These are phyloP conservation scores for Microcyclospora tardicrescens DNA, from an alignment of 2,329 filamentous ascomycete genomes.

Conservation along the genomic window DNA sequence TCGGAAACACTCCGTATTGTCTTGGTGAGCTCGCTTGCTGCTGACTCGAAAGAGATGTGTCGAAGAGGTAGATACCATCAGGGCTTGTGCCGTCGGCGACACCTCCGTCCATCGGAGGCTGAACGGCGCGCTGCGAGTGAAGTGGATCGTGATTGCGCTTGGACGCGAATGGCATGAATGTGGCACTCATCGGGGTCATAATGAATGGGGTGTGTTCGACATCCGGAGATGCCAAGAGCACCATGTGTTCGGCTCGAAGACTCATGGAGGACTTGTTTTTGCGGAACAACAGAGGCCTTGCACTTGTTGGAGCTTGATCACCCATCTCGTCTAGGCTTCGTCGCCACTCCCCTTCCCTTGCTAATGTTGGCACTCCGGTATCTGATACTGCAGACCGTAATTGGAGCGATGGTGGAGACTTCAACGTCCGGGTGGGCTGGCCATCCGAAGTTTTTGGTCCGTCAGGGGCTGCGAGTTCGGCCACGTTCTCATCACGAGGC, in stretches of 20 bases:
- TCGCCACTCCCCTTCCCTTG: conserved; percentile 9
- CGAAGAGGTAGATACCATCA: conserved; percentile 70
- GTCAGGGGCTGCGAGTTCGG: conserved; percentile 8
- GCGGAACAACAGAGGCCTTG: conserved; percentile 23
- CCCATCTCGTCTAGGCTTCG: conserved; percentile 13
- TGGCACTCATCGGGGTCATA: conserved; percentile 57
- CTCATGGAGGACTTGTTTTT: conserved; percentile 46
- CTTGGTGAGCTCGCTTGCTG: conserved; percentile 17
- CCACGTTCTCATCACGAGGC: conserved; percentile 10
- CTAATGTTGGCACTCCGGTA: conserved; percentile 6
- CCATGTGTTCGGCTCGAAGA: conserved; percentile 53
- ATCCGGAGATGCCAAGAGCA: conserved; percentile 51
- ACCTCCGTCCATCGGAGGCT: conserved; percentile 41
- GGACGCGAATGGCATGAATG: conserved; percentile 42
- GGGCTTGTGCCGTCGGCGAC: conserved; percentile 38
- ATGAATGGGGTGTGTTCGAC: conserved; percentile 49
- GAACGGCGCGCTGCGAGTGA: conserved; percentile 17
- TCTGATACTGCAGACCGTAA: conserved; percentile 10
- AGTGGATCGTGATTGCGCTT: conserved; percentile 15
- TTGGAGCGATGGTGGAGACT: conserved; percentile 20
- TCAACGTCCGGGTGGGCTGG: conserved; percentile 16
- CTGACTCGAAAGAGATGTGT: conserved; percentile 33
- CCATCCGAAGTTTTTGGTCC: conserved; percentile 14
- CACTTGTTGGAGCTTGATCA: conserved; percentile 11
- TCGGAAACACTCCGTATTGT: conserved; percentile 43